A percentile compares a stretch with the other conserved stretches of the same genome.
Evolutionary conservation across 257 asterid genomes (phyloP).

Genomic region (Nicotiana undulata): DNA sequence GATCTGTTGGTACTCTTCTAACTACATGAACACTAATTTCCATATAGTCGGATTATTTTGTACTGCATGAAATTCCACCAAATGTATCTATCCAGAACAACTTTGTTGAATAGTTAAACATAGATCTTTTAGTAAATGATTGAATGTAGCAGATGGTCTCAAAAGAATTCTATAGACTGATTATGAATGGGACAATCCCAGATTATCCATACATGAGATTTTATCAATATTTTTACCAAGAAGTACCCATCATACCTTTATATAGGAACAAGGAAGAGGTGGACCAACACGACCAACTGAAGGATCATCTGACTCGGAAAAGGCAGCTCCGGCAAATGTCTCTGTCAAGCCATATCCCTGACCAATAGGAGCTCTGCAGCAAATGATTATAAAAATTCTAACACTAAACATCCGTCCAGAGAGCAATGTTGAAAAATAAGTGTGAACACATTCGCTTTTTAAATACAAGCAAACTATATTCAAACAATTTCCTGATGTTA

Average conservation of each 20-base stretch:
- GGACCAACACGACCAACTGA: constrained; percentile 97
- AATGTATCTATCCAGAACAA: neutral
- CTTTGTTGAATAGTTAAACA: neutral
- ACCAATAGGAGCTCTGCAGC: constrained; percentile 77
- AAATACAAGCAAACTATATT: neutral
- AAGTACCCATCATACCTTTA: constrained; percentile 50
- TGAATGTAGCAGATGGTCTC: neutral
- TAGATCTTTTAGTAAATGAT: neutral
- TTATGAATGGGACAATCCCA: neutral
- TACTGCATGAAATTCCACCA: neutral
- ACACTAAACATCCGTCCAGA: neutral
- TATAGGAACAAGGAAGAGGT: constrained; percentile 82
- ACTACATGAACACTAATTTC: neutral
- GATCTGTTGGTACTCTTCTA: neutral
- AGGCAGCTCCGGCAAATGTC: constrained; percentile 92
- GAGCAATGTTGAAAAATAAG: neutral
- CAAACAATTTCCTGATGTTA: neutral
- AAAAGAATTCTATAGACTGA: neutral
- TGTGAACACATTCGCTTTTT: neutral
- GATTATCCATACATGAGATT: neutral
- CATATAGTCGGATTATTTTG: neutral
- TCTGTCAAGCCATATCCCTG: constrained; percentile 96
- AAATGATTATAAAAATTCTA: neutral
- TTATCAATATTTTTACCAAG: neutral
- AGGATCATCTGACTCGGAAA: constrained; percentile 75